phyloP scores from a whole-genome alignment of 2,329 filamentous ascomycete species.

The Coniochaeta sp. region DNA sequence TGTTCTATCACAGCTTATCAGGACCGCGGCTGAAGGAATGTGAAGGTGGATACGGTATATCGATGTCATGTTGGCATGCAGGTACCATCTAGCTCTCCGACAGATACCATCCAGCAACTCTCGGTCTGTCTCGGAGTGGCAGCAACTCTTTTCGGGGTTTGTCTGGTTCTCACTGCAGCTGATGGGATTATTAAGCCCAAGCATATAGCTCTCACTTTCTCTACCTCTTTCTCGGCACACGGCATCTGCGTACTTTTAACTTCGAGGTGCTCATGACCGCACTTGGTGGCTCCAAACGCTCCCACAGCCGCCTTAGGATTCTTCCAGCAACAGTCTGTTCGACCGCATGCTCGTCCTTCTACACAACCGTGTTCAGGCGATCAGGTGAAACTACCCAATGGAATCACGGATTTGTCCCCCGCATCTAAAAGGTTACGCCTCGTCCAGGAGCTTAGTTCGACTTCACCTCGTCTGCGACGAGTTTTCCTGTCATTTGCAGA shows the following conservation, averaged over 20 bases:
- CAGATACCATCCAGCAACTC: neutral
- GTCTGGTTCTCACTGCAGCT: too few relatives aligned
- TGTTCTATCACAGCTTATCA: neutral
- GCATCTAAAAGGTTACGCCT: neutral
- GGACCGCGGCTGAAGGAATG: neutral
- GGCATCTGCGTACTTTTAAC: too few relatives aligned
- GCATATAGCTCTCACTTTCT: too few relatives aligned
- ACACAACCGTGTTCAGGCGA: neutral
- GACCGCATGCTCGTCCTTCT: neutral
- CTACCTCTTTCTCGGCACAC: too few relatives aligned
- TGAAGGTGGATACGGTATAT: neutral
- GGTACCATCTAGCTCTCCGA: neutral
- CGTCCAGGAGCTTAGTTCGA: neutral
- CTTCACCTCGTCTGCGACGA: neutral
- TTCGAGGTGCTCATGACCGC: too few relatives aligned
- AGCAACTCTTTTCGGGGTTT: neutral
- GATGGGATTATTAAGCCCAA: too few relatives aligned
- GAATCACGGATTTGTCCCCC: neutral
- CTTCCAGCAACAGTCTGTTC: neutral
- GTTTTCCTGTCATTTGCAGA: neutral
- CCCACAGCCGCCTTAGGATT: too few relatives aligned
- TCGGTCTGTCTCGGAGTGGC: too few relatives aligned
- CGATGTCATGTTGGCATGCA: neutral
- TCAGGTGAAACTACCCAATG: neutral
- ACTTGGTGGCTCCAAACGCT: too few relatives aligned